Evolutionary conservation across 1,139 yeast species (phyloP).

Genomic region (Candida sp.): DNA sequence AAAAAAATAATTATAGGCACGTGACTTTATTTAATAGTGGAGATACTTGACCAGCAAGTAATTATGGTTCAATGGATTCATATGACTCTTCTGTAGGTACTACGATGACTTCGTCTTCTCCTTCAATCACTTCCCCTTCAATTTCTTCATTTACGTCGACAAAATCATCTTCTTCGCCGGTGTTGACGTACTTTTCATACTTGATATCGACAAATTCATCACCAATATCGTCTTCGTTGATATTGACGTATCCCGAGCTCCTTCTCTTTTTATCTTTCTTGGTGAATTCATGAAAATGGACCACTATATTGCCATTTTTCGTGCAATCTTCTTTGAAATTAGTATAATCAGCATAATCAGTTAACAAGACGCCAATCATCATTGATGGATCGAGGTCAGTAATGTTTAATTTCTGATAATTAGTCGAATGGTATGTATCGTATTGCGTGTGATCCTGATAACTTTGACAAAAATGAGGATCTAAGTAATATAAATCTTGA

Average conservation of each 20-base stretch:
- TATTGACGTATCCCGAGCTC: slow-evolving; percentile 19
- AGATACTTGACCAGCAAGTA: slow-evolving; percentile 1
- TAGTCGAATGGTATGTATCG: slow-evolving; percentile 50
- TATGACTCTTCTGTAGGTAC: slow-evolving; percentile 1
- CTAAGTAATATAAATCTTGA: slow-evolving; percentile 65
- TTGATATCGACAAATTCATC: slow-evolving; percentile 19
- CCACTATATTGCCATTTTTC: slow-evolving; percentile 37
- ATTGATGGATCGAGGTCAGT: slow-evolving; percentile 89
- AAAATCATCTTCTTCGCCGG: slow-evolving; percentile 30
- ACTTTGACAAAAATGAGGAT: slow-evolving; percentile 81
- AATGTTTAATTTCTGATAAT: slow-evolving; percentile 57
- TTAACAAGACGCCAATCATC: slow-evolving; percentile 79
- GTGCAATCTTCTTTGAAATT: slow-evolving; percentile 45
- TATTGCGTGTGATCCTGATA: slow-evolving; percentile 13
- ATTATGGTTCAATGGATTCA: background rate
- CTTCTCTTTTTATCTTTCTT: slow-evolving; percentile 9
- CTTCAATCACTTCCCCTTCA: slow-evolving; percentile 5
- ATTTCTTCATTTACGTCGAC: slow-evolving; percentile 16
- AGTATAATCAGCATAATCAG: slow-evolving; percentile 51
- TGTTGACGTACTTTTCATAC: slow-evolving; percentile 5
- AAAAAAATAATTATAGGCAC: no score
- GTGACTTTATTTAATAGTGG: background rate
- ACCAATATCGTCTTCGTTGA: slow-evolving; percentile 12
- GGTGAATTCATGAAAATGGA: slow-evolving; percentile 40
- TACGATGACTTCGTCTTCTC: background rate